phyloP scores from a whole-genome alignment of 805 yeast species.

The Lachancea cidri region DNA sequence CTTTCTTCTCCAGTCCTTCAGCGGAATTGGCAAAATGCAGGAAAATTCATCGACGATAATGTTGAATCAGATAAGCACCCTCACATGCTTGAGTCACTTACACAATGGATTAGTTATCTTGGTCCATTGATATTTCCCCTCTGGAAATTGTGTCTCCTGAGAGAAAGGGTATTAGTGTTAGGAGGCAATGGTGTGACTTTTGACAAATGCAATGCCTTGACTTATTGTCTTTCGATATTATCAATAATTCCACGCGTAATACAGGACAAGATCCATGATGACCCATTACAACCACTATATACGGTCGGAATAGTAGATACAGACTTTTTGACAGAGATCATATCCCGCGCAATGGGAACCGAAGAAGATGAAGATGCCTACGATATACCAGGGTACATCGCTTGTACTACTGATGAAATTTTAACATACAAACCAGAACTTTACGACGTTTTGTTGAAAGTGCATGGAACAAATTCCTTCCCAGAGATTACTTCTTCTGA shows the following conservation, averaged over 20 bases:
- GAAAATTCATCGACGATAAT: constrained; percentile 7
- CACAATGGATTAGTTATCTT: constrained; percentile 24
- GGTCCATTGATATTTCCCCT: constrained; percentile 32
- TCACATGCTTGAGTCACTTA: constrained; percentile 17
- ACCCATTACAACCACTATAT: constrained; percentile 16
- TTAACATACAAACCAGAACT: constrained; percentile 20
- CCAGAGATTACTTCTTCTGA: constrained; percentile 14
- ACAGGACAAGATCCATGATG: constrained; percentile 6
- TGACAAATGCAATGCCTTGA: constrained; percentile 25
- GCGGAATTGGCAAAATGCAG: constrained; percentile 13
- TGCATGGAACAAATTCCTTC: constrained; percentile 9
- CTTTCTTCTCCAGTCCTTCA: constrained; percentile 14
- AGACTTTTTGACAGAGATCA: constrained; percentile 15
- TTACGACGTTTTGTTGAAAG: constrained; percentile 22
- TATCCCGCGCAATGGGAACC: constrained; percentile 9
- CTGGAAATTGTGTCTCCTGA: constrained; percentile 29
- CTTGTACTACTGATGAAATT: constrained; percentile 32
- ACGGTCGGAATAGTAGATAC: constrained; percentile 22
- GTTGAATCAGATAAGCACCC: constrained; percentile 10
- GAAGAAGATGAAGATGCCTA: constrained; percentile 4
- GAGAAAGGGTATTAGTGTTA: constrained; percentile 26
- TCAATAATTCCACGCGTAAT: constrained; percentile 15
- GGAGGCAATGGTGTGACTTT: constrained; percentile 26
- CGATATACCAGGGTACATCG: constrained; percentile 20
- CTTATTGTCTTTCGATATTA: constrained; percentile 23